Conservation (phyloP, 305 asterid genomes). For the Plantago lanceolata region DNA sequence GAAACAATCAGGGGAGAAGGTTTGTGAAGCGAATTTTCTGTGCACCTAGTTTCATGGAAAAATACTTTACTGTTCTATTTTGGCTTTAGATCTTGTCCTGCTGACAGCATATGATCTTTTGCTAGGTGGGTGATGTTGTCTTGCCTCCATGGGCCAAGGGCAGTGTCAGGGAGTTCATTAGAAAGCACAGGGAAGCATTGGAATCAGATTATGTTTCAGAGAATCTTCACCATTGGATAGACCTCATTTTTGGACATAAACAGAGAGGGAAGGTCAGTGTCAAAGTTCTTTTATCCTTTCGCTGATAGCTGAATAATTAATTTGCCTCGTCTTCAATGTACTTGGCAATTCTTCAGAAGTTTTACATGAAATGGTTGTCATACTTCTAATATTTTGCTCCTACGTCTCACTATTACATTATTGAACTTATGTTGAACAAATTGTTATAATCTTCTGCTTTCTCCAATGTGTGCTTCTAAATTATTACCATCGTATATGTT, state of each 20-base stretch:
- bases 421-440: background rate
- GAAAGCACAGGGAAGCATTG: conserved; percentile 92
- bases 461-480: conserved; percentile 13
- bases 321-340: conserved; percentile 4
- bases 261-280: conserved; percentile 95
- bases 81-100: conserved; percentile 13
- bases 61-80: conserved; percentile 6
- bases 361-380: background rate
- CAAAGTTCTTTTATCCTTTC: conserved; percentile 3
- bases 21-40: conserved; percentile 31
- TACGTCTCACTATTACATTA: conserved; percentile 8
- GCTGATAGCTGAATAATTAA: conserved; percentile 5
- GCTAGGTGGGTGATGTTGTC: conserved; percentile 83
- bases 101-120: conserved; percentile 30
- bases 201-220: conserved; percentile 95
- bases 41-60: conserved; percentile 7
- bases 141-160: conserved; percentile 98
- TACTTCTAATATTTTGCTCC: background rate
- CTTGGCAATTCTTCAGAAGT: background rate
- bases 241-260: conserved; percentile 90
- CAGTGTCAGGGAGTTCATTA: conserved; percentile 85
- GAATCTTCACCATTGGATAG: conserved; percentile 98
- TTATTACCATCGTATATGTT: conserved; percentile 20
- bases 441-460: background rate
- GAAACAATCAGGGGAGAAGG: conserved; percentile 99